Percentiles rank a stretch among this genome's conserved stretches.
Evolutionary conservation across 805 yeast species (phyloP).

Genomic region (Candida glaebosa): DNA sequence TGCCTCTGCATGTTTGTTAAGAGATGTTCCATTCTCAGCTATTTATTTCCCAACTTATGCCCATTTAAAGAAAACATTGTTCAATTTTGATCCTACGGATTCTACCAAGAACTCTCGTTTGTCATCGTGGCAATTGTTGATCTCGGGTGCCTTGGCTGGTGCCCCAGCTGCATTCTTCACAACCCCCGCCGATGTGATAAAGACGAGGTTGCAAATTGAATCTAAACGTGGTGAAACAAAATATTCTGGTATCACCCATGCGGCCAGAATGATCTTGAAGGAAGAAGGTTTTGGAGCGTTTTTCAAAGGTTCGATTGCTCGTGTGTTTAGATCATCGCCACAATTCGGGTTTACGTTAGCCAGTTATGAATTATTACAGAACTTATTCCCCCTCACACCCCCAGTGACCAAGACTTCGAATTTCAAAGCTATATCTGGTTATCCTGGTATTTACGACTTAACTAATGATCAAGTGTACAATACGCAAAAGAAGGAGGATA

Average conservation of each 20-base stretch:
- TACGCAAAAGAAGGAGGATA: conserved; percentile 30
- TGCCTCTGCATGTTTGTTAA: conserved; percentile 80
- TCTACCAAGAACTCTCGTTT: conserved; percentile 56
- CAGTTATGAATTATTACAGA: conserved; percentile 90
- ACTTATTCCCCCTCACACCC: conserved; percentile 65
- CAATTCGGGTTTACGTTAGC: conserved; percentile 98
- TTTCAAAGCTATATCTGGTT: conserved; percentile 42
- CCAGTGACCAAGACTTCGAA: conserved; percentile 41
- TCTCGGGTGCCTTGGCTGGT: conserved; percentile 93
- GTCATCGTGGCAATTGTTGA: conserved; percentile 77
- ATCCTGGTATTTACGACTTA: conserved; percentile 44
- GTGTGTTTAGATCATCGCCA: conserved; percentile 93
- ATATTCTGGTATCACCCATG: conserved; percentile 75
- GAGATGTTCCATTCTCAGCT: conserved; percentile 96
- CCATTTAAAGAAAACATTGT: conserved; percentile 77
- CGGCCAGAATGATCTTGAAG: conserved; percentile 64
- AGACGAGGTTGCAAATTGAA: conserved; percentile 89
- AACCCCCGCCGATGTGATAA: conserved; percentile 95
- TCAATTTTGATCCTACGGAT: conserved; percentile 75
- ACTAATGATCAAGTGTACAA: conserved; percentile 44
- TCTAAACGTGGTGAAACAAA: conserved; percentile 71
- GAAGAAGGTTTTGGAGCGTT: conserved; percentile 87
- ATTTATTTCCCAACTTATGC: conserved; percentile 97
- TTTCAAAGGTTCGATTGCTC: conserved; percentile 95
- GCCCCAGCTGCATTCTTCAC: conserved; percentile 97